Evolutionary conservation across 1,284 basidiomycete species (phyloP).

Genomic region (Clitocybe nebularis): DNA sequence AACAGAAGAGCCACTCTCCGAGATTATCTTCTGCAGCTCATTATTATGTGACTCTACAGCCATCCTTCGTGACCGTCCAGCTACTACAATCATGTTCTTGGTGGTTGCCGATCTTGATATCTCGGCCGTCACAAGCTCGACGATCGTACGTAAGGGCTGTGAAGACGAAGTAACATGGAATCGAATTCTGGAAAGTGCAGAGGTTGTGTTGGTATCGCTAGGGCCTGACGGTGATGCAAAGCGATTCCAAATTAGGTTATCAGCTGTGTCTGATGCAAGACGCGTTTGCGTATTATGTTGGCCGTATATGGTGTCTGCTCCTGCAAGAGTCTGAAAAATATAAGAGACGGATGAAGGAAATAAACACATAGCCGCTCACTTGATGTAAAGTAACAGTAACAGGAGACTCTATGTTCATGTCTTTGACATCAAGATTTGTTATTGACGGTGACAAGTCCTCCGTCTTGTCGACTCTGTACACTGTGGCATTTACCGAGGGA

Average conservation of each 20-base stretch:
- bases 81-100: slow-evolving; percentile 54
- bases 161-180: slow-evolving; percentile 46
- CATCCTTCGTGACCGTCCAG: slow-evolving; percentile 75
- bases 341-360: slow-evolving; percentile 2
- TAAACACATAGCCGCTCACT: slow-evolving; percentile 17
- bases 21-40: slow-evolving; percentile 58
- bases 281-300: slow-evolving; percentile 56
- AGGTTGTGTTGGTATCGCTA: slow-evolving; percentile 26
- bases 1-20: slow-evolving; percentile 39
- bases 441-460: slow-evolving; percentile 32
- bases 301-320: slow-evolving; percentile 68
- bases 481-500: slow-evolving; percentile 61
- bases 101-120: slow-evolving; percentile 18
- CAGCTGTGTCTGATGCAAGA: slow-evolving; percentile 71
- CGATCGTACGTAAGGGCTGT: slow-evolving; percentile 52
- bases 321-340: slow-evolving; percentile 38
- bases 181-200: slow-evolving; percentile 51
- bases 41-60: slow-evolving; percentile 48
- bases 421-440: slow-evolving; percentile 29
- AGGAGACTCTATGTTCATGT: slow-evolving; percentile 21
- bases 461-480: slow-evolving; percentile 53
- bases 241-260: slow-evolving; percentile 63
- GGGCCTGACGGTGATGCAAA: slow-evolving; percentile 33
- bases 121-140: slow-evolving; percentile 38
- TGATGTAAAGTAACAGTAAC: slow-evolving; percentile 18